Evolutionary conservation across 306 rosid genomes (phyloP), one percentile per base, ranked within the genome.

Genomic region (Parietaria judaica): DNA sequence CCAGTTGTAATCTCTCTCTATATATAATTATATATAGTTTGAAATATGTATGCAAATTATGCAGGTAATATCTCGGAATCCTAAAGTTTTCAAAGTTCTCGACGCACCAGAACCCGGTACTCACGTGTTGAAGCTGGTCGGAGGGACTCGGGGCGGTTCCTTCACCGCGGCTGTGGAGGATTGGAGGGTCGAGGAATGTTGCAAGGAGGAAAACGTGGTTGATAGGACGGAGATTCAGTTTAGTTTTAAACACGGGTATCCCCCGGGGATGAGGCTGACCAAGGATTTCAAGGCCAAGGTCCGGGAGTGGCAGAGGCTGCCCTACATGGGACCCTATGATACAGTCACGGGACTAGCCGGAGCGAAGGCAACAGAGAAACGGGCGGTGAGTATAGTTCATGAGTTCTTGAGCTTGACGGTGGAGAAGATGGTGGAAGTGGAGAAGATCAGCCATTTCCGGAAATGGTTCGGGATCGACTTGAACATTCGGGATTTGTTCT

Each of bases 391-490:
- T 3, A 70, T 86, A 54, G 88, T 84, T 76, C 99, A 92, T 5
- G 96, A 88, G 70, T 92, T 92, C 73, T 68, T 92, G 77, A 82
- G 84, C 72, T 78, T 86, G 80, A 88, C 96, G 1, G 95, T 86
- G 70, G 99, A 92, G 83, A 88, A 81, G 80, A 86, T 78, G 88
- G 83, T 92, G 72, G 99, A 92, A 71, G 96, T 92, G 64, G 95
- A 88, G 77, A 92, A 84, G 65, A 79, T 79, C 45, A 79, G 78
- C 60, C 80, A 71, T 61, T 79, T 75, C 60, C 68, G 84, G 77
- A 75, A 79, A 69, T 68, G 68, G 75, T 75, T 75, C 68, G 94
- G 90, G 43, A 79, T 88, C 69, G 88, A 83, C 35, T 77, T 88
- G 16, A 88, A 88, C 66, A 49, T 85, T 64, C 79, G 96, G 75